A percentile compares a stretch with the other conserved stretches of the same genome.
Conservation (phyloP, 148 eudicot genomes). For the Cornus suecica region DNA sequence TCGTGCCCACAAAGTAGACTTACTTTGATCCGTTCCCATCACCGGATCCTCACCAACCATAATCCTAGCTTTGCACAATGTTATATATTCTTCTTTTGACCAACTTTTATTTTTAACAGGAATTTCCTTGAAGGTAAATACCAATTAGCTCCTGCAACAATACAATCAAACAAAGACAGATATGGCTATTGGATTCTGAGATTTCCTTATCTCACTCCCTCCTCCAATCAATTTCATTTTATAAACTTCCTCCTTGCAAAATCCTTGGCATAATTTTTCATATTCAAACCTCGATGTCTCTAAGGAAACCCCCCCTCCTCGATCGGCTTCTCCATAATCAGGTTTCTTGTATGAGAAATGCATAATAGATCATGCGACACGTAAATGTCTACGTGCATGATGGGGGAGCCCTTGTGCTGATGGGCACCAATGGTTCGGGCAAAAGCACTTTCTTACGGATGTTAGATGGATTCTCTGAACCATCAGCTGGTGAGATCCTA, state of each 20-base stretch:
- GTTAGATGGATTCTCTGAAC: slow-evolving; percentile 79
- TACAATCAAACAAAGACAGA: too few relatives aligned
- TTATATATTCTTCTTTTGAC: too few relatives aligned
- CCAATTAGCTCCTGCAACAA: too few relatives aligned
- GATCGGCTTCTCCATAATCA: slow-evolving; percentile 72
- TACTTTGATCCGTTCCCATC: too few relatives aligned
- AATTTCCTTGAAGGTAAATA: too few relatives aligned
- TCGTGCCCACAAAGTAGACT: too few relatives aligned
- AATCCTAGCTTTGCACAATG: too few relatives aligned
- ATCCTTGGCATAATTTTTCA: background rate
- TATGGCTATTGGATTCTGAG: too few relatives aligned
- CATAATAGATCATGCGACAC: slow-evolving; percentile 85
- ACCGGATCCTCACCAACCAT: too few relatives aligned
- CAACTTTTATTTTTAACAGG: too few relatives aligned
- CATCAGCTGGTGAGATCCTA: slow-evolving; percentile 87
- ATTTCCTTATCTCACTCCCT: too few relatives aligned
- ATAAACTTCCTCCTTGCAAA: background rate
- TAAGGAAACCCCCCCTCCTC: slow-evolving; percentile 75
- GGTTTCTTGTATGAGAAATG: slow-evolving; percentile 93
- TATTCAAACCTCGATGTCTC: slow-evolving; percentile 27
- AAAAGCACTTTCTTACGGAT: slow-evolving; percentile 80
- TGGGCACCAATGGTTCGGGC: slow-evolving; percentile 85
- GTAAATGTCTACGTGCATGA: slow-evolving; percentile 75
- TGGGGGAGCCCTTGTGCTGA: slow-evolving; percentile 77
- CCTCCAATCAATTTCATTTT: background rate